phyloP scores from a whole-genome alignment of 2,329 filamentous ascomycete genomes.

The Colletotrichum liriopes region DNA sequence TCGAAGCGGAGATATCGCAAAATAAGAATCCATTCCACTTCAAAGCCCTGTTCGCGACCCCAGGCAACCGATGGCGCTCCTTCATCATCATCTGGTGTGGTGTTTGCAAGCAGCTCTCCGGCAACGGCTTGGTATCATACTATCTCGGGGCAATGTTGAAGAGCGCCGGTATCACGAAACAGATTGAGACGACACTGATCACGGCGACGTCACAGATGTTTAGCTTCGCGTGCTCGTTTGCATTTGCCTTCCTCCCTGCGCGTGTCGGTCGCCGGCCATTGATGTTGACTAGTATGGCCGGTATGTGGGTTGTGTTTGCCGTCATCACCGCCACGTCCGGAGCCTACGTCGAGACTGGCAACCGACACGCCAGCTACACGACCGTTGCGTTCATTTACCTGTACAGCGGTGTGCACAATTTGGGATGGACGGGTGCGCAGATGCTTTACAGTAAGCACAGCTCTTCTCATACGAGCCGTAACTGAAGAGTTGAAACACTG shows the following conservation, averaged over 20 bases:
- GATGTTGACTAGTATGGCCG: conserved; percentile 40
- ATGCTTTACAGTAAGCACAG: conserved; percentile 35
- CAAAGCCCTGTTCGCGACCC: conserved; percentile 48
- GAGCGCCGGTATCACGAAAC: conserved; percentile 36
- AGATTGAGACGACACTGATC: conserved; percentile 37
- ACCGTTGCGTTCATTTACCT: conserved; percentile 40
- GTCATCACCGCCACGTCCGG: conserved; percentile 36
- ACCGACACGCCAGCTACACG: conserved; percentile 29
- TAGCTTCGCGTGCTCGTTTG: conserved; percentile 39
- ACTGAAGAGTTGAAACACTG: not conserved
- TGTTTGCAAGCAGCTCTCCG: conserved; percentile 59
- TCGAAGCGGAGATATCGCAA: conserved; percentile 55
- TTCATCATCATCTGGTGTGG: conserved; percentile 60
- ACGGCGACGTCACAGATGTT: conserved; percentile 42
- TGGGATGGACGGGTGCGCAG: conserved; percentile 40
- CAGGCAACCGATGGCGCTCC: conserved; percentile 52
- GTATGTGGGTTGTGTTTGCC: conserved; percentile 40
- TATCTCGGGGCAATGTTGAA: conserved; percentile 29
- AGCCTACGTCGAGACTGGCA: conserved; percentile 36
- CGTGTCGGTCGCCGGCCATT: conserved; percentile 40
- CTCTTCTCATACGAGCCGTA: too few relatives aligned
- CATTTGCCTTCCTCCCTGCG: conserved; percentile 36
- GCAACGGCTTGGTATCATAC: conserved; percentile 30
- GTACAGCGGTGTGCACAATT: conserved; percentile 41
- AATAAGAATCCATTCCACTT: conserved; percentile 46